A percentile compares a stretch with the other conserved stretches of the same genome.
Evolutionary conservation across 495 filamentous ascomycete genomes (phyloP).

Genomic region (Penicillium argentinense): DNA sequence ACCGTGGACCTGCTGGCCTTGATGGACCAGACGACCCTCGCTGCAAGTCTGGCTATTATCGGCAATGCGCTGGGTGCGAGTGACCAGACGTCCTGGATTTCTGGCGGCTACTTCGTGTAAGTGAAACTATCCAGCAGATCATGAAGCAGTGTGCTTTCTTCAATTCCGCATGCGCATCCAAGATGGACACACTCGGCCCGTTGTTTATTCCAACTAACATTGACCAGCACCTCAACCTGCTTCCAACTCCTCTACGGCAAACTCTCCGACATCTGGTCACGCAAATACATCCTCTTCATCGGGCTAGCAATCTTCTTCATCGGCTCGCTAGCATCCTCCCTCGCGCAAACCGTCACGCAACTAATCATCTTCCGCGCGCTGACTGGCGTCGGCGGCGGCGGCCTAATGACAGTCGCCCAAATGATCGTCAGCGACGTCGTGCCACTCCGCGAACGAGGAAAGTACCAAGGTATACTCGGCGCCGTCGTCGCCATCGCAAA

Average conservation of each 20-base stretch:
- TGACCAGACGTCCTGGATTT: conserved; percentile 54
- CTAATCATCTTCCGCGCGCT: conserved; percentile 56
- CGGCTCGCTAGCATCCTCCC: conserved; percentile 52
- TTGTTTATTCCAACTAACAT: too few relatives aligned
- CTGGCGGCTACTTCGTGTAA: conserved; percentile 54
- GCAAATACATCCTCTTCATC: conserved; percentile 52
- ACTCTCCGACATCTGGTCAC: conserved; percentile 58
- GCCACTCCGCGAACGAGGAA: conserved; percentile 53
- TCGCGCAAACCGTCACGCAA: conserved; percentile 51
- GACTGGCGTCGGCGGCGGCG: conserved; percentile 57
- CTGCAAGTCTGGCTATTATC: conserved; percentile 51
- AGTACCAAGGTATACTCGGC: conserved; percentile 60
- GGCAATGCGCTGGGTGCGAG: conserved; percentile 47
- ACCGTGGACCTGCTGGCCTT: conserved; percentile 53
- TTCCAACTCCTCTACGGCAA: conserved; percentile 57
- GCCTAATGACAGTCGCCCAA: conserved; percentile 53
- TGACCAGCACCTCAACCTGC: conserved; percentile 55
- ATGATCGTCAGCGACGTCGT: conserved; percentile 59
- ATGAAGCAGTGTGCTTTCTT: too few relatives aligned
- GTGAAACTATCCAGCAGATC: conserved; percentile 7
- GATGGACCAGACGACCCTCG: conserved; percentile 57
- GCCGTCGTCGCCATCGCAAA: conserved; percentile 54
- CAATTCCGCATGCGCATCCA: too few relatives aligned
- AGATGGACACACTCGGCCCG: too few relatives aligned
- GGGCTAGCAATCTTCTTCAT: conserved; percentile 55